A percentile compares a stretch with the other conserved stretches of the same genome.
Conservation (phyloP, 2,329 filamentous ascomycete species). For the Penicillium sp. region DNA sequence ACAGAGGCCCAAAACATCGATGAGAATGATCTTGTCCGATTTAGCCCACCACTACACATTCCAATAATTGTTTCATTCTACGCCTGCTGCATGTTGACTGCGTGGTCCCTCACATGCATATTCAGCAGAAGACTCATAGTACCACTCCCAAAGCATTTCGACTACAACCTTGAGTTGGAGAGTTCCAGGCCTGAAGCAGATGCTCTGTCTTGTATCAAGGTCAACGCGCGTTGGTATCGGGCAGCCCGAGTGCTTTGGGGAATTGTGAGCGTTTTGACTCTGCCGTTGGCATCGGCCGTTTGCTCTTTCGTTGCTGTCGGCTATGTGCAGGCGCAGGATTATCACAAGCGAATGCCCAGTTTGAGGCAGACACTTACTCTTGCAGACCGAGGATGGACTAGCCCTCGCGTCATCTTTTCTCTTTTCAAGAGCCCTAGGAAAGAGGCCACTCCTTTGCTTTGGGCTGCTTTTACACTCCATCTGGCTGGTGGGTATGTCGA, state of each 20-base stretch:
- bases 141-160: not conserved
- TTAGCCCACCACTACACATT: not conserved
- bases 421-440: not conserved
- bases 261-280: not conserved
- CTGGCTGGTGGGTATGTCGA: not conserved
- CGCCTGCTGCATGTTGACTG: not conserved
- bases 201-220: not conserved
- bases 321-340: not conserved
- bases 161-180: not conserved
- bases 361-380: not conserved
- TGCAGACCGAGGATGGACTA: not conserved
- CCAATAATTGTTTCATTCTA: not conserved
- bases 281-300: not conserved
- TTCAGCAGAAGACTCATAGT: not conserved
- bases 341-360: not conserved
- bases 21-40: not conserved
- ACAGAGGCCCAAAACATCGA: not conserved
- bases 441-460: not conserved
- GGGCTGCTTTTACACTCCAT: not conserved
- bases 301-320: not conserved
- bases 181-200: not conserved
- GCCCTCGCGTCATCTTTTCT: not conserved
- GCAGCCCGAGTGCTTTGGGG: not conserved
- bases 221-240: not conserved
- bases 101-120: not conserved